Percentiles rank a stretch among this genome's conserved stretches.
These are phyloP conservation scores for Stentor roeselii DNA, from an alignment of 73 alveolate species.

Conservation along the genomic window DNA sequence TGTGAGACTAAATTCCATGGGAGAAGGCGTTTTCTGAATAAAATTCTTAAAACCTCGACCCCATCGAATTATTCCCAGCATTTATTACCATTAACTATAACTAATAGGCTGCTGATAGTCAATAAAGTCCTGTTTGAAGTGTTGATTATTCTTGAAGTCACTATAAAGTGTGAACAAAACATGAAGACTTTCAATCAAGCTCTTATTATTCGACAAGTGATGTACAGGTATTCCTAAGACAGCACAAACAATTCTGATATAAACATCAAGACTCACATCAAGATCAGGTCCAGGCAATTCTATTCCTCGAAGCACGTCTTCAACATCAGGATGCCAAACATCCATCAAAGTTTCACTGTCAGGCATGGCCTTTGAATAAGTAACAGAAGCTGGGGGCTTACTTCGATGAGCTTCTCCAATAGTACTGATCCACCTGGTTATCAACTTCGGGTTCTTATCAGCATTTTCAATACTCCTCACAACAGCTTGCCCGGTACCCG, in stretches of 20 bases:
- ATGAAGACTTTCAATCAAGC: conserved; percentile 88
- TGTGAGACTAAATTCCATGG: too few relatives aligned
- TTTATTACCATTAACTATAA: too few relatives aligned
- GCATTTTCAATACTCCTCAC: conserved; percentile 81
- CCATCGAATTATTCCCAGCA: too few relatives aligned
- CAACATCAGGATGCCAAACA: conserved; percentile 93
- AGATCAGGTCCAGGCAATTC: conserved; percentile 87
- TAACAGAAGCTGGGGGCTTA: conserved; percentile 91
- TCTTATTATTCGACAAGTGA: conserved; percentile 69
- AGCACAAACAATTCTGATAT: conserved; percentile 75
- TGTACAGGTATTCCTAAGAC: conserved; percentile 94
- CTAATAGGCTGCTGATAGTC: conserved; percentile 8
- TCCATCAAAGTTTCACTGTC: conserved; percentile 88
- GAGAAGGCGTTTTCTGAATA: too few relatives aligned
- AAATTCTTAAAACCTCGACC: too few relatives aligned
- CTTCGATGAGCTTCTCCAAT: conserved; percentile 85
- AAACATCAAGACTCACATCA: conserved; percentile 78
- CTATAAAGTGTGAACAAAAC: conserved; percentile 89
- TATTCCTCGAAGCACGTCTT: conserved; percentile 64
- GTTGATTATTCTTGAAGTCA: conserved; percentile 86
- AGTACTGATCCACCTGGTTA: conserved; percentile 84
- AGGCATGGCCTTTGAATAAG: conserved; percentile 91
- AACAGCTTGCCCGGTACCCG: conserved; percentile 30
- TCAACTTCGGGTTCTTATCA: conserved; percentile 92
- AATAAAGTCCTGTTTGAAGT: conserved; percentile 48